Base-by-base conservation (phyloP, 345 rosid species). In the Populus alba region DNA sequence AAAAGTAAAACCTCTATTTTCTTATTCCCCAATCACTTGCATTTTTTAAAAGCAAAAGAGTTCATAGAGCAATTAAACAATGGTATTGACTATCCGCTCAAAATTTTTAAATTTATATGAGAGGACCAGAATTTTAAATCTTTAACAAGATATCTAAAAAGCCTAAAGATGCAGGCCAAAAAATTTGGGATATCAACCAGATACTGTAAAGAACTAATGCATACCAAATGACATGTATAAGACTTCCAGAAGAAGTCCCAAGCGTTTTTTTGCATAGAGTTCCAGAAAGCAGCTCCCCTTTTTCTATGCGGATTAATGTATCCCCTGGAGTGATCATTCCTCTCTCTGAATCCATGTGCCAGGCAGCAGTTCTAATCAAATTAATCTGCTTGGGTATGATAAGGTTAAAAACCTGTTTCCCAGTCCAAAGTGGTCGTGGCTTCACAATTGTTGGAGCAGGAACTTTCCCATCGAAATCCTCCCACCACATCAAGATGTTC, bases 401-500 rank as follows among this genome's bases (percentile, higher is more conserved):
- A 18, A 95, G 98, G 85, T 92, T 95, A 67, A 95, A 95, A 82
- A 95, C 97, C 85, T 95, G 99, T 78, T 95, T 95, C 78, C 99
- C 99, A 33, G 98, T 95, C 99, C 98, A 95, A 57, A 94, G 89
- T n/a, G 99, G 98, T 20, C 97, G 89, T 41, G 98, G 99, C 88
- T 92, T 92, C 87, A 92, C 78, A 87, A 95, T 87, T 80, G 98
- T 87, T 61, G 99, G 99, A 51, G 98, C 92, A 41, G 99, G 98
- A 85, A 95, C 87, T 87, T 95, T 93, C 83, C 99, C 99, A 74
- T 95, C 99, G 65, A 95, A 95, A 84, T 95, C 99, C 87, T 95
- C 99, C 99, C 99, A 95, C 99, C 99, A 95, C 98, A 95, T 95
- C 86, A 95, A 90, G 63, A 83, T 88, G 81, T 95, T 95, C 99